A percentile compares a stretch with the other conserved stretches of the same genome.
Conservation (phyloP, 306 rosid species). For the Cucumis hystrix region DNA sequence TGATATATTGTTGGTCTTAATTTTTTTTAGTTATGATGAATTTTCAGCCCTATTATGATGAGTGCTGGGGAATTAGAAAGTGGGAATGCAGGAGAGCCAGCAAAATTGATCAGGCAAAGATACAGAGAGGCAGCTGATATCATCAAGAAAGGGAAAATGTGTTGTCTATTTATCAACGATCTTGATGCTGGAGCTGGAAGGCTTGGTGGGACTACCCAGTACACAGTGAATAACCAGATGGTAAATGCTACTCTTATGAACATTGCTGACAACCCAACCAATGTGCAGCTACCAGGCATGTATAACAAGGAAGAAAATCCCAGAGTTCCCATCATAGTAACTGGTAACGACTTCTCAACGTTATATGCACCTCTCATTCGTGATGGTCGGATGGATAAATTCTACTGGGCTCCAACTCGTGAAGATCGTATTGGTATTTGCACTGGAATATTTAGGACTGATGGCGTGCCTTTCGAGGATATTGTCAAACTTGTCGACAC, state of each 20-base stretch:
- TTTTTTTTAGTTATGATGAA: conserved; percentile 1
- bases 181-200: conserved; percentile 55
- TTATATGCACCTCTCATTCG: conserved; percentile 52
- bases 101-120: conserved; percentile 75
- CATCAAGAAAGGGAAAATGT: conserved; percentile 44
- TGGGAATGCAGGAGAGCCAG: conserved; percentile 94
- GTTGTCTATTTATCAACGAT: conserved; percentile 43
- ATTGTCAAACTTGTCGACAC: conserved; percentile 36
- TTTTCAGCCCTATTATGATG: conserved; percentile 71
- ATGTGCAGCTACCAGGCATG: conserved; percentile 45
- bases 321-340: conserved; percentile 35
- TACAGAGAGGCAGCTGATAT: conserved; percentile 77
- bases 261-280: conserved; percentile 51
- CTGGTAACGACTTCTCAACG: conserved; percentile 49
- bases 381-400: conserved; percentile 52
- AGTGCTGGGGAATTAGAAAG: conserved; percentile 95
- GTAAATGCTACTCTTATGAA: conserved; percentile 54
- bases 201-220: conserved; percentile 45
- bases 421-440: conserved; percentile 45
- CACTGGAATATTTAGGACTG: conserved; percentile 33
- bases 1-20: neutral
- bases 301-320: conserved; percentile 51
- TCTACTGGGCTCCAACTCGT: conserved; percentile 52
- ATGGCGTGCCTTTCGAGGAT: conserved; percentile 20
- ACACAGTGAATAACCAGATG: conserved; percentile 56